These are phyloP conservation scores for Glutinoglossum americanum DNA, from an alignment of 495 filamentous ascomycete species.

Conservation along the genomic window DNA sequence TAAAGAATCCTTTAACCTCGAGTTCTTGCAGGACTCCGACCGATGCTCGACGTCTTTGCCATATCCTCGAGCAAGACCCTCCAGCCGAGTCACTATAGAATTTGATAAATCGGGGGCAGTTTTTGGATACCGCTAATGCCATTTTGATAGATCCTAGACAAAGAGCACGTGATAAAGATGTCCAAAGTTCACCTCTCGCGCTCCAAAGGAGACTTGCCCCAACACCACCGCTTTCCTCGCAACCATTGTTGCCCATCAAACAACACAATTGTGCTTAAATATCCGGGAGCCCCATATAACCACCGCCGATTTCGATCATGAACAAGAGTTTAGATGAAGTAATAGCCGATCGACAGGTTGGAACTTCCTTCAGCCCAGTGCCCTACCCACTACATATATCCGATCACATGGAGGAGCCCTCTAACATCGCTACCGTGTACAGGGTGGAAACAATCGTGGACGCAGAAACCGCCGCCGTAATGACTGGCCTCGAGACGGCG, in stretches of 20 bases:
- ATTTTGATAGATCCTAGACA: too few relatives aligned
- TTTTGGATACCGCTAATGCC: too few relatives aligned
- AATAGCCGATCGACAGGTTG: neutral
- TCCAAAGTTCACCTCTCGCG: neutral
- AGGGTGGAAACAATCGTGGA: neutral
- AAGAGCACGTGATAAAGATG: neutral
- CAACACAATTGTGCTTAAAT: neutral
- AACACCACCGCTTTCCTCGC: neutral
- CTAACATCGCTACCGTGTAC: neutral
- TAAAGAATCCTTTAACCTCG: neutral
- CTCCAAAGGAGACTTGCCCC: neutral
- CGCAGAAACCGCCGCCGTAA: neutral
- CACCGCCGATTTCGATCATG: neutral
- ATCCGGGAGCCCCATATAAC: neutral
- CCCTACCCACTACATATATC: neutral
- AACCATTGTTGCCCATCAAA: neutral
- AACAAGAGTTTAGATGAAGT: neutral
- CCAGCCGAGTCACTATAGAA: too few relatives aligned
- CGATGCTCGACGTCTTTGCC: too few relatives aligned
- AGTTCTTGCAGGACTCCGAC: neutral
- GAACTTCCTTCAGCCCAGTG: neutral
- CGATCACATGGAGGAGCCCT: neutral
- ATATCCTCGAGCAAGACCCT: too few relatives aligned
- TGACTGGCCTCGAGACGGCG: constrained; percentile 1
- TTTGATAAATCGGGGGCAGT: too few relatives aligned